A percentile compares a stretch with the other conserved stretches of the same genome.
These are phyloP conservation scores for Alternaria burnsii DNA, from an alignment of 2,329 filamentous ascomycete species.

Conservation along the genomic window DNA sequence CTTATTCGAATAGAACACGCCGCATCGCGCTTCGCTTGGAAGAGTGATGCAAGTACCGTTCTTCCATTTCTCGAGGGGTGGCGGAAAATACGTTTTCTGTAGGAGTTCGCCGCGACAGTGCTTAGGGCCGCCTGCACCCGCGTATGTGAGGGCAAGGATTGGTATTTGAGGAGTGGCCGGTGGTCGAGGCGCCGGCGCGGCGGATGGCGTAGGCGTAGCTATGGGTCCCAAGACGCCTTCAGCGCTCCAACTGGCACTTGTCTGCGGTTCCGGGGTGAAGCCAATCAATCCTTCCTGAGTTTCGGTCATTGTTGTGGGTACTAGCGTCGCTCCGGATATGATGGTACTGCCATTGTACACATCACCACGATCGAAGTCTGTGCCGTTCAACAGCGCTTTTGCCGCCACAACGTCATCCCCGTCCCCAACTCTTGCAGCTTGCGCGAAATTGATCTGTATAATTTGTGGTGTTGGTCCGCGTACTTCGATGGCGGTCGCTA, in stretches of 20 bases:
- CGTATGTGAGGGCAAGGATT: conserved; percentile 45
- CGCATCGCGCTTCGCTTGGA: conserved; percentile 43
- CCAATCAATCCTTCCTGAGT: conserved; percentile 39
- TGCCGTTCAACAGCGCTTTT: conserved; percentile 41
- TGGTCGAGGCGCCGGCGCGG: conserved; percentile 15
- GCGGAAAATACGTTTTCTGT: conserved; percentile 36
- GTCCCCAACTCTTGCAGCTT: conserved; percentile 35
- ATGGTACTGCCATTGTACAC: conserved; percentile 33
- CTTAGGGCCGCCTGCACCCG: conserved; percentile 45
- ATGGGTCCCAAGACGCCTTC: conserved; percentile 38
- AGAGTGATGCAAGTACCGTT: conserved; percentile 46
- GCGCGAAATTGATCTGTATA: conserved; percentile 35
- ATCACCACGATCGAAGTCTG: conserved; percentile 40
- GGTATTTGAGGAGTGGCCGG: conserved; percentile 32
- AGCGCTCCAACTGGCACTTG: conserved; percentile 24
- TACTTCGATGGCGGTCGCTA: conserved; percentile 40
- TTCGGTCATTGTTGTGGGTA: conserved; percentile 22
- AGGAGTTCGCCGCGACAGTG: conserved; percentile 46
- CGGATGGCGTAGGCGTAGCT: conserved; percentile 22
- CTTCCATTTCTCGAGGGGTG: conserved; percentile 35
- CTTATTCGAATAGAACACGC: conserved; percentile 45
- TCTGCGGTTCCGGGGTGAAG: conserved; percentile 24
- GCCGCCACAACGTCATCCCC: conserved; percentile 25
- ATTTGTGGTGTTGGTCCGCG: conserved; percentile 34
- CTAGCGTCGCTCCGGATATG: conserved; percentile 20